Evolutionary conservation across 305 asterid genomes (phyloP).

Genomic region (Stenogyne calaminthoides): DNA sequence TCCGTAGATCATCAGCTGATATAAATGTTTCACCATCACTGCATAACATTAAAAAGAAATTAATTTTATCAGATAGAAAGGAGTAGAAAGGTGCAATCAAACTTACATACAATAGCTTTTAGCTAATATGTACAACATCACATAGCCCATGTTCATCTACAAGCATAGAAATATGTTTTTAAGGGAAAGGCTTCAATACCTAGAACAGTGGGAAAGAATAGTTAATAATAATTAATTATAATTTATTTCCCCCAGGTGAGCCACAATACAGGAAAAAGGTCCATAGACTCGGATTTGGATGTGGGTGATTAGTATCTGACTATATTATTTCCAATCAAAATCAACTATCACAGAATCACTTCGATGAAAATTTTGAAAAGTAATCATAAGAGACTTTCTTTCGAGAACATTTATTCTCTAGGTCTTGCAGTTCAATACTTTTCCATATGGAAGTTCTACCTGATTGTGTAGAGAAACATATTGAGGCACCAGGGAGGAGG

Average conservation of each 20-base stretch:
- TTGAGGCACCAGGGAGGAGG: slow-evolving; percentile 14
- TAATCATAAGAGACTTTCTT: not conserved
- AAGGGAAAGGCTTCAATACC: slow-evolving; percentile 14
- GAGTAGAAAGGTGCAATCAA: slow-evolving; percentile 18
- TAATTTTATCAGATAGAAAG: slow-evolving; percentile 12
- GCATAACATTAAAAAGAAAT: slow-evolving; percentile 34
- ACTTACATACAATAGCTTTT: slow-evolving; percentile 13
- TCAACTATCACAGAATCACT: slow-evolving; percentile 19
- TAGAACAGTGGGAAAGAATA: slow-evolving; percentile 1
- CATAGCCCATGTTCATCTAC: slow-evolving; percentile 1
- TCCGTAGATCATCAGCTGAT: slow-evolving; percentile 97
- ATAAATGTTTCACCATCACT: slow-evolving; percentile 98
- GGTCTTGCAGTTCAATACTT: slow-evolving; percentile 6
- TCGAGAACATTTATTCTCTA: not conserved
- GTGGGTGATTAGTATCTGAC: not conserved
- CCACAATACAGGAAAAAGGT: not conserved
- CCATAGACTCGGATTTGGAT: not conserved
- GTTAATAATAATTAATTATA: slow-evolving; percentile 15
- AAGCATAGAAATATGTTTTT: slow-evolving; percentile 6
- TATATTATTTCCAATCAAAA: slow-evolving; percentile 1
- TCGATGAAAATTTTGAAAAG: not conserved
- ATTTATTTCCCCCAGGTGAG: slow-evolving; percentile 28
- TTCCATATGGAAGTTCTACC: not conserved
- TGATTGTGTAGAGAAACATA: not conserved
- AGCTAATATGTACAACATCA: slow-evolving; percentile 29